These are phyloP conservation scores for Trametes cingulata DNA, from an alignment of 768 basidiomycete species.

Conservation along the genomic window DNA sequence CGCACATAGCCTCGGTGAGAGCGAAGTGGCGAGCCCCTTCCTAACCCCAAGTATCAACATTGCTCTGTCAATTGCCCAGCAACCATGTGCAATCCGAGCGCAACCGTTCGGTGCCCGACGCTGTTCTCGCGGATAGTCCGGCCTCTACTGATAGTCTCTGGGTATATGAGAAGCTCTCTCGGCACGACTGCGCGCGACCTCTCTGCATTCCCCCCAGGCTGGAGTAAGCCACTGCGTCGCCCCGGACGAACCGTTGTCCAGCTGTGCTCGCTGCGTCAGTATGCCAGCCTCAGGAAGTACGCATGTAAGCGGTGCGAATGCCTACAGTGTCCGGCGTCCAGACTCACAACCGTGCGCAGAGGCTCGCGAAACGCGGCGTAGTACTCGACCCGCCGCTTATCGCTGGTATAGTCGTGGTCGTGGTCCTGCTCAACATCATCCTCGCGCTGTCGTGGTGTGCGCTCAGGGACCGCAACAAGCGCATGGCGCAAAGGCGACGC, in stretches of 20 bases:
- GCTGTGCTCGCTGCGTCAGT: not conserved
- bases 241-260: not conserved
- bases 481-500: slow-evolving; percentile 10
- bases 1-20: slow-evolving; percentile 17
- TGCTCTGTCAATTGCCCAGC: slow-evolving; percentile 1
- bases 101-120: not conserved
- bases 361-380: slow-evolving; percentile 14
- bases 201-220: not conserved
- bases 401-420: slow-evolving; percentile 20
- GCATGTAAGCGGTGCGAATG: slow-evolving; percentile 1
- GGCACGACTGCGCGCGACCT: not conserved
- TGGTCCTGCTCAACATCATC: slow-evolving; percentile 17
- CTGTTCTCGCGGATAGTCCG: not conserved
- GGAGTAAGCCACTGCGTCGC: not conserved
- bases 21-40: not conserved
- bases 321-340: slow-evolving; percentile 5
- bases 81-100: slow-evolving; percentile 8
- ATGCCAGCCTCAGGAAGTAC: slow-evolving; percentile 11
- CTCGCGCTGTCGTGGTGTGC: slow-evolving; percentile 11
- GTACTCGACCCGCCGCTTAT: slow-evolving; percentile 14
- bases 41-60: slow-evolving; percentile 6
- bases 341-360: slow-evolving; percentile 12
- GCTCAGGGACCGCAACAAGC: slow-evolving; percentile 1
- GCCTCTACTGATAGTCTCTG: slow-evolving; percentile 3
- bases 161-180: slow-evolving; percentile 8